A percentile compares a stretch with the other conserved stretches of the same genome.
Conservation (phyloP, 1,284 basidiomycete species). For the Cutaneotrichosporon curvatum region DNA sequence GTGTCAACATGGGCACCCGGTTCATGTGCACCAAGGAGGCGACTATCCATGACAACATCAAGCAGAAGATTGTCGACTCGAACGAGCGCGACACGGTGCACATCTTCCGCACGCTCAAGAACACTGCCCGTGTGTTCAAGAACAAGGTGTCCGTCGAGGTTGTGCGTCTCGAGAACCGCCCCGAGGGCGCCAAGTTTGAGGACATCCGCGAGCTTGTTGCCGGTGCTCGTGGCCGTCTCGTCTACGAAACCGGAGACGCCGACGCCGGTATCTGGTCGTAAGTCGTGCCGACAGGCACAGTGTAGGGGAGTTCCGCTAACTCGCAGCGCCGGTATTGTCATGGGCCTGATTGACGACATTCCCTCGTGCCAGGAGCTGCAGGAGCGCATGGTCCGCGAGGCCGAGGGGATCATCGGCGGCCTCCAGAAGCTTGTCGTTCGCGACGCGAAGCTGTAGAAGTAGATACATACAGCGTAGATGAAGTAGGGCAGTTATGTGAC, state of each 20-base stretch:
- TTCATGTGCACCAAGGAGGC: constrained; percentile 51
- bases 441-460: constrained; percentile 22
- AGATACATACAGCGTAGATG: neutral
- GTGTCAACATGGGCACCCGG: constrained; percentile 65
- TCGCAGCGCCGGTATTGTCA: constrained; percentile 62
- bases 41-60: constrained; percentile 84
- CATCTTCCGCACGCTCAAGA: constrained; percentile 80
- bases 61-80: constrained; percentile 76
- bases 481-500: neutral
- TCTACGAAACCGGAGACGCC: constrained; percentile 77
- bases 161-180: constrained; percentile 67
- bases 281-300: constrained; percentile 10
- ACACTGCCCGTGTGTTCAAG: constrained; percentile 83
- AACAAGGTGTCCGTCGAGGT: constrained; percentile 55
- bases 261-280: constrained; percentile 78
- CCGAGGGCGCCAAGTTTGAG: constrained; percentile 79
- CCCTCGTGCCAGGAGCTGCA: constrained; percentile 75
- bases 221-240: constrained; percentile 59
- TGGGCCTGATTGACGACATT: constrained; percentile 80
- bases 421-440: constrained; percentile 38
- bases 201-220: constrained; percentile 77
- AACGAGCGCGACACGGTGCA: constrained; percentile 73
- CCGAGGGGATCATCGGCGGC: constrained; percentile 61
- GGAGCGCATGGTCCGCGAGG: constrained; percentile 65
- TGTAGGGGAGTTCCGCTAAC: too few relatives aligned